Base-by-base conservation (phyloP, 1,139 yeast genomes). In the Taiozyma onychis region DNA sequence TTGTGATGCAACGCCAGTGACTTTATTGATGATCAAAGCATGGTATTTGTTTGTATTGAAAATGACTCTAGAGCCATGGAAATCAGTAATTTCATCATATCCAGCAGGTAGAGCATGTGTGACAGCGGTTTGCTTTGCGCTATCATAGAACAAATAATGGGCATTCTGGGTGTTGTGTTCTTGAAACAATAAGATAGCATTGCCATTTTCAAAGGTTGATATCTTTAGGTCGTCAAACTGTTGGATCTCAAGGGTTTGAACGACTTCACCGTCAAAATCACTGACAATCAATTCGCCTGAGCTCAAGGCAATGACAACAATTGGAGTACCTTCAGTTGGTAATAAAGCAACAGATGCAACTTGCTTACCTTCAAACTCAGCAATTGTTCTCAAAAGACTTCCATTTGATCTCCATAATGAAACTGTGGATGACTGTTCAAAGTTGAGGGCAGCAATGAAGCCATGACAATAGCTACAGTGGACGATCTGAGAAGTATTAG, bases 41-140 rank as follows among this genome's bases (percentile, higher is more conserved):
- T 51, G 46, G 42, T 48, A 47, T 39, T 53, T 48, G 11, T 30
- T 34, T 3, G 46, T 34, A 21, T 54, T 44, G 45, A 50, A 47
- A 16, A 60, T 52, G 16, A 61, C 44, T 41, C 59, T 61, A 2
- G 61, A 41, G 6, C 63, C 63, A 41, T 45, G 46, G 43, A 55
- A 53, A 30, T 59, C 63, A 3, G 43, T 41, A 34, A 60, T 50
- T n/a, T 56, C 41, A 18, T 50, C 51, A 28, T 46, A 56, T 2
- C 49, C 21, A 18, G 51, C 18, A 10, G 56, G 41, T 27, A 57
- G 39, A 3, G 43, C 22, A 26, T 54, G 52, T 4, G 48, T 44
- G 8, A 35, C 45, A 30, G 57, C 37, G 6, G 16, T 24, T 14
- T 39, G 27, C 1, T 26, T 45, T 2, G 30, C n/a, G 10, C 57